Conservation (phyloP, 1,284 basidiomycete species). For the Fomitopsis schrenkii region DNA sequence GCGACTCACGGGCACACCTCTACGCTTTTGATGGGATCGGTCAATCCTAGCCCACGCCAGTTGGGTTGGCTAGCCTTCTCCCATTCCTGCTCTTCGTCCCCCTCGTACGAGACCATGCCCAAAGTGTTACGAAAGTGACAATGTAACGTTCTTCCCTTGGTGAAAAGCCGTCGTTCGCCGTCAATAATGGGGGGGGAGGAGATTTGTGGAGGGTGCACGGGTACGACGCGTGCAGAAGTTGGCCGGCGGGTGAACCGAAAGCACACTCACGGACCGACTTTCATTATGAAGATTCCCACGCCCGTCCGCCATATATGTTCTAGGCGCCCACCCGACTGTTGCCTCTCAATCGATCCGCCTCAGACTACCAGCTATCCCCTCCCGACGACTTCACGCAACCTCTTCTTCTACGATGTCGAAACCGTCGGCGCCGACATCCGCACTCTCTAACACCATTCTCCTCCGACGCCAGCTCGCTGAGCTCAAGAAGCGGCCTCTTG, state of each 20-base stretch:
- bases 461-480: constrained; percentile 82
- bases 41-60: constrained; percentile 71
- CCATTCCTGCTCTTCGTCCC: constrained; percentile 51
- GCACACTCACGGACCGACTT: not conserved
- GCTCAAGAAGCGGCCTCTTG: constrained; percentile 84
- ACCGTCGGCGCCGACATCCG: constrained; percentile 18
- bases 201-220: not conserved
- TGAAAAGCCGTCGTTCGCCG: too few relatives aligned
- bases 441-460: constrained; percentile 62
- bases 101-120: constrained; percentile 13
- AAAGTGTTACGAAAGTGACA: not conserved
- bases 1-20: constrained; percentile 47
- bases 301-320: constrained; percentile 1
- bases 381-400: not conserved
- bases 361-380: not conserved
- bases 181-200: not conserved
- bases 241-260: not conserved
- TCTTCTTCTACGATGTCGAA: constrained; percentile 15
- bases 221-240: not conserved
- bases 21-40: constrained; percentile 76
- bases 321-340: constrained; percentile 1
- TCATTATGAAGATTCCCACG: constrained; percentile 7
- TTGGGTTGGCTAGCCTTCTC: constrained; percentile 49
- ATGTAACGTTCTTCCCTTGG: not conserved
- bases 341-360: constrained; percentile 7